phyloP scores from a whole-genome alignment of 768 basidiomycete species.

The Suillus lakei region DNA sequence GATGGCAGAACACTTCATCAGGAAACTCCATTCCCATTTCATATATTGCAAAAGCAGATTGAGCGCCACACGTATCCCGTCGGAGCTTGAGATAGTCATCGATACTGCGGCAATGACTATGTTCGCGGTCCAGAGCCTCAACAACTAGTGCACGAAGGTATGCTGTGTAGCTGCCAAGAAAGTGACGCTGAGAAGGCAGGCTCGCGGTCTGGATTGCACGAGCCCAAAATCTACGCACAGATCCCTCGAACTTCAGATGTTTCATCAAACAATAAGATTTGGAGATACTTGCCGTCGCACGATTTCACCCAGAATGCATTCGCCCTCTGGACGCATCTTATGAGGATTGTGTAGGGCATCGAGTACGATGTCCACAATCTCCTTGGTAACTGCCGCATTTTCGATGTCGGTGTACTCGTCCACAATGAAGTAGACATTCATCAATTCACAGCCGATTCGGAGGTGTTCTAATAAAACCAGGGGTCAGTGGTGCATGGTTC shows the following conservation, averaged over 20 bases:
- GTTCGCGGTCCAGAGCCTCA: conserved; percentile 12
- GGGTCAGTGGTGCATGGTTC: background rate
- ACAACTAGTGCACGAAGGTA: conserved; percentile 7
- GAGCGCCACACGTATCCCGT: conserved; percentile 34
- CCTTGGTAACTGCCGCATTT: conserved; percentile 2
- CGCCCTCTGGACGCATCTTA: conserved; percentile 10
- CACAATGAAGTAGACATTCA: conserved; percentile 36
- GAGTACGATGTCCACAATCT: conserved; percentile 14
- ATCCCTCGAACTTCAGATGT: background rate
- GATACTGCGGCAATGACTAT: conserved; percentile 24
- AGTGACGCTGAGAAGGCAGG: conserved; percentile 10
- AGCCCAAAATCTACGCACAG: conserved; percentile 12
- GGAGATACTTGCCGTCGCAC: conserved; percentile 9
- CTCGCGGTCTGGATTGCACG: conserved; percentile 4
- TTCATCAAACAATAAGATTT: background rate
- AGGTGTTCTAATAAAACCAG: conserved; percentile 17
- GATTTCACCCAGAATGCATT: conserved; percentile 15
- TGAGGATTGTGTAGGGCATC: conserved; percentile 13
- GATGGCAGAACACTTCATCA: conserved; percentile 36
- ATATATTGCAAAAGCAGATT: conserved; percentile 30
- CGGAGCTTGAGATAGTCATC: conserved; percentile 38
- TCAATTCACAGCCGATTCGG: conserved; percentile 36
- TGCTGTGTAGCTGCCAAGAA: conserved; percentile 4
- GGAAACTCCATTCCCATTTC: conserved; percentile 38
- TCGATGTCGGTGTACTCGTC: conserved; percentile 37